phyloP scores from a whole-genome alignment of 208 protist species.

The Spongospora subterranea region DNA sequence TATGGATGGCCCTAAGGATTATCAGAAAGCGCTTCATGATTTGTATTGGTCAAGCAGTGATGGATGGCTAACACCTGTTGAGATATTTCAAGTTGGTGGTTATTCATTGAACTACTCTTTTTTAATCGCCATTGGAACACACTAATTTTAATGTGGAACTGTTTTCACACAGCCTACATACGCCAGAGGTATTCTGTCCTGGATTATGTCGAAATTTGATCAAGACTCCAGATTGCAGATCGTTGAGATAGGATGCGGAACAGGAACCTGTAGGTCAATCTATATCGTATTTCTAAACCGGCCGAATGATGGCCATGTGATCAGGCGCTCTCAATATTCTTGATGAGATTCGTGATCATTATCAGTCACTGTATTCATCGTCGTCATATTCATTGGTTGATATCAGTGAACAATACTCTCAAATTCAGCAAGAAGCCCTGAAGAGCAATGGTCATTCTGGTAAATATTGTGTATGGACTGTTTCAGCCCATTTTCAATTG shows the following conservation, averaged over 20 bases:
- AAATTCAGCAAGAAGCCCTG: neutral
- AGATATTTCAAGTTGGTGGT: slow-evolving; percentile 44
- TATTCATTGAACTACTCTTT: too few species aligned
- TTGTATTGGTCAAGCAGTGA: neutral
- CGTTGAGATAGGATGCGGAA: neutral
- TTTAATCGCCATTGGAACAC: neutral
- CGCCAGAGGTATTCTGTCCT: neutral
- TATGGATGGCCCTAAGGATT: neutral
- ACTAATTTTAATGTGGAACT: neutral
- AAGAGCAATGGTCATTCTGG: neutral
- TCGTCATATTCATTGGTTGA: neutral
- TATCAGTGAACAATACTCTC: slow-evolving; percentile 46
- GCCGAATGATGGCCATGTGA: neutral
- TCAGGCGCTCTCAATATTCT: neutral
- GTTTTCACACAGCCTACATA: slow-evolving; percentile 3
- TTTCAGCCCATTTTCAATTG: neutral
- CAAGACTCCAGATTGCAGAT: neutral
- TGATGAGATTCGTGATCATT: neutral
- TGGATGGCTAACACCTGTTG: slow-evolving; percentile 26
- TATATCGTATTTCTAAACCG: neutral
- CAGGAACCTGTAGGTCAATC: neutral
- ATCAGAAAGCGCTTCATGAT: neutral
- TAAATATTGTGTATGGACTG: neutral
- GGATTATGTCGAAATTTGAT: neutral
- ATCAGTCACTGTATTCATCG: neutral